A percentile compares a stretch with the other conserved stretches of the same genome.
Conservation (phyloP, 202 grass and related monocot species). For the Schoenoplectus tabernaemontani region DNA sequence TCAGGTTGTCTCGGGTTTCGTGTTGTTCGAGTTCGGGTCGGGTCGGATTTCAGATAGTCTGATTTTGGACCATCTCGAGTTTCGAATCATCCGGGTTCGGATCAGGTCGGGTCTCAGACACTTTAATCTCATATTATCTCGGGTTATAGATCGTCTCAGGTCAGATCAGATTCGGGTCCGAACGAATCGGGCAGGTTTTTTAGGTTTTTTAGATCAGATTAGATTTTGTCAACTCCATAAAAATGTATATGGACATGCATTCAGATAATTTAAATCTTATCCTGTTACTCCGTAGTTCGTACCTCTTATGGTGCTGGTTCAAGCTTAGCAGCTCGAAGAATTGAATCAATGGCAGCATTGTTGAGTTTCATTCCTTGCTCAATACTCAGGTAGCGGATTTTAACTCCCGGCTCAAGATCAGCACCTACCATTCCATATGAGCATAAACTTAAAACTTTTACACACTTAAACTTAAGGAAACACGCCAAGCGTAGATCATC, state of each 20-base stretch:
- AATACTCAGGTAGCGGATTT: constrained; percentile 9
- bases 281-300: background rate
- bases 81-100: too few relatives aligned
- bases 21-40: too few relatives aligned
- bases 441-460: background rate
- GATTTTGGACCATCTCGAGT: too few relatives aligned
- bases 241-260: background rate
- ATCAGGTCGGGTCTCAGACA: too few relatives aligned
- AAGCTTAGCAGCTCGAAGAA: constrained; percentile 25
- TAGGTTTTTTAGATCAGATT: too few relatives aligned
- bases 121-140: too few relatives aligned
- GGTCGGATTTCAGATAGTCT: too few relatives aligned
- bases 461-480: background rate
- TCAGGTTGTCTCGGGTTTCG: too few relatives aligned
- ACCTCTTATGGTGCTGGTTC: constrained; percentile 14
- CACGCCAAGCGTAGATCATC: background rate
- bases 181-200: too few relatives aligned
- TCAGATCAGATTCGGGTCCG: too few relatives aligned
- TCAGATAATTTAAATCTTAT: background rate
- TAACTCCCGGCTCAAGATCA: background rate
- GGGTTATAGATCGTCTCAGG: too few relatives aligned
- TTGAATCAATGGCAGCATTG: constrained; percentile 19
- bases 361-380: constrained; percentile 22
- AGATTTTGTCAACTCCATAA: too few relatives aligned
- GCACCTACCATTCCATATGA: background rate